phyloP scores from a whole-genome alignment of 345 rosid genomes.

The Eucalyptus globulus region DNA sequence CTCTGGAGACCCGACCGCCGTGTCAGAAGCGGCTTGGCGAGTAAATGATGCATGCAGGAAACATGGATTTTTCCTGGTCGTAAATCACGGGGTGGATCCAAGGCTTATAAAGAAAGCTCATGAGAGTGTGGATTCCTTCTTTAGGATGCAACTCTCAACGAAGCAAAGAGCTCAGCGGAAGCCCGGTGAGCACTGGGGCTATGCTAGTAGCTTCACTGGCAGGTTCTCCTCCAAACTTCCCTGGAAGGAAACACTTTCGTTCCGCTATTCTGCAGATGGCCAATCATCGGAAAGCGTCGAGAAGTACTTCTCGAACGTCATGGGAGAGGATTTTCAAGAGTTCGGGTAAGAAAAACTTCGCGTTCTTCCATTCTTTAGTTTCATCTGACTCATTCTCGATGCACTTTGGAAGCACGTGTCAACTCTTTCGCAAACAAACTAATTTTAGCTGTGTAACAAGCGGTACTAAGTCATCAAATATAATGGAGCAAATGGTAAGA shows the following conservation, averaged over 20 bases:
- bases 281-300: constrained; percentile 7
- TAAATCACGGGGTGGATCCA: constrained; percentile 60
- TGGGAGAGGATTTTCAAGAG: constrained; percentile 52
- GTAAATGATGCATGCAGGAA: constrained; percentile 59
- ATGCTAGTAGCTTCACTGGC: constrained; percentile 80
- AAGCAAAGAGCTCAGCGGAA: constrained; percentile 61
- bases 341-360: constrained; percentile 38
- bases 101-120: constrained; percentile 38
- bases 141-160: constrained; percentile 28
- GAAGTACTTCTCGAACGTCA: constrained; percentile 26
- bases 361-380: background rate
- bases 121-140: constrained; percentile 37
- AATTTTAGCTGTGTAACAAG: background rate
- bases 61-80: constrained; percentile 76
- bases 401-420: background rate
- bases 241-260: constrained; percentile 90
- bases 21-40: constrained; percentile 22
- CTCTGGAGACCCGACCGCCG: constrained; percentile 31
- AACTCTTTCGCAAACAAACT: background rate
- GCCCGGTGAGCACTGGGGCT: constrained; percentile 59
- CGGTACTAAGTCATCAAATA: background rate
- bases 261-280: constrained; percentile 28
- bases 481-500: background rate
- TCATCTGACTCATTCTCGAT: background rate
- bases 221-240: constrained; percentile 78